Percentiles rank a stretch among this genome's conserved stretches.
Evolutionary conservation across 2,329 filamentous ascomycete genomes (phyloP).

Genomic region (Lecanicillium sp.): DNA sequence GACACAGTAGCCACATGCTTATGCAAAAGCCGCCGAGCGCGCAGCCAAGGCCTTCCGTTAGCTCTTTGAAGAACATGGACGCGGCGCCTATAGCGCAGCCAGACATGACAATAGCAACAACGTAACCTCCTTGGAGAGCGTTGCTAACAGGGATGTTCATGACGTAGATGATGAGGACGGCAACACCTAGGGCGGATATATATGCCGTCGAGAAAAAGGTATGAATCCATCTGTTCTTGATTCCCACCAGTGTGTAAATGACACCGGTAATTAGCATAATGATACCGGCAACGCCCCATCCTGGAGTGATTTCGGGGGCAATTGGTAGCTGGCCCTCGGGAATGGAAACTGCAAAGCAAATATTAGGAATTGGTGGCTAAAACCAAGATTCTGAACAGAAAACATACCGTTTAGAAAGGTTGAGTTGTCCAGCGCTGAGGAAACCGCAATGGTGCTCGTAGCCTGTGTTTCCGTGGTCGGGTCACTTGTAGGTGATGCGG

Average conservation of each 20-base stretch:
- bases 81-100: slow-evolving; percentile 66
- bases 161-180: slow-evolving; percentile 80
- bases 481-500: background rate
- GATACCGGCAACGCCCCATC: slow-evolving; percentile 68
- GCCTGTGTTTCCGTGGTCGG: slow-evolving; percentile 3
- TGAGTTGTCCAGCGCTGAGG: slow-evolving; percentile 18
- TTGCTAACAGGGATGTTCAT: slow-evolving; percentile 70
- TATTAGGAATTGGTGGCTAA: background rate
- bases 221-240: slow-evolving; percentile 73
- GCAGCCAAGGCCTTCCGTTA: slow-evolving; percentile 75
- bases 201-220: slow-evolving; percentile 74
- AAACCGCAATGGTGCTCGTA: slow-evolving; percentile 9
- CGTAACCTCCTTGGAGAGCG: slow-evolving; percentile 76
- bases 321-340: slow-evolving; percentile 56
- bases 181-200: slow-evolving; percentile 62
- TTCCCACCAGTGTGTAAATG: slow-evolving; percentile 66
- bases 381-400: too few species aligned
- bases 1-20: slow-evolving; percentile 81
- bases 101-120: slow-evolving; percentile 68
- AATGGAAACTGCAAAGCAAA: slow-evolving; percentile 30
- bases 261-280: slow-evolving; percentile 67
- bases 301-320: slow-evolving; percentile 67
- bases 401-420: slow-evolving; percentile 26
- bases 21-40: slow-evolving; percentile 79
- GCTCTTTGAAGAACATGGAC: slow-evolving; percentile 71